These are phyloP conservation scores for Phytopythium boreale DNA, from an alignment of 352 stramenopile genomes.

Conservation along the genomic window DNA sequence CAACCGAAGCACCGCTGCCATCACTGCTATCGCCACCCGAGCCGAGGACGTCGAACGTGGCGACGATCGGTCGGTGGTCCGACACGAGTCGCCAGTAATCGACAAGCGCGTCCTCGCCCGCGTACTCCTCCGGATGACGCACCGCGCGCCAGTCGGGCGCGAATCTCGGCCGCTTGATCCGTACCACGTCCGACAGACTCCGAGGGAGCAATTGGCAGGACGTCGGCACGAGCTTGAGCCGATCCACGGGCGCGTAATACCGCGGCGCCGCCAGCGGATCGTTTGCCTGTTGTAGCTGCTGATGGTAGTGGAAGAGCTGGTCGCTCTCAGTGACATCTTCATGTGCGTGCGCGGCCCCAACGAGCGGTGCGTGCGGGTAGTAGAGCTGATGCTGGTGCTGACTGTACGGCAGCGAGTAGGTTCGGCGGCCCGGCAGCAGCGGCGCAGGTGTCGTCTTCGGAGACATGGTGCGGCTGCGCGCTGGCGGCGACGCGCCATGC, in stretches of 20 bases:
- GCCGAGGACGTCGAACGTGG: conserved; percentile 52
- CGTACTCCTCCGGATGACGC: conserved; percentile 33
- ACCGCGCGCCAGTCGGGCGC: conserved; percentile 64
- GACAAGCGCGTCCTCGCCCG: conserved; percentile 59
- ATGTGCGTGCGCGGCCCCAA: not conserved
- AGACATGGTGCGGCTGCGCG: conserved; percentile 6
- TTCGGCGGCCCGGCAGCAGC: not conserved
- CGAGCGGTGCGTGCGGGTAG: not conserved
- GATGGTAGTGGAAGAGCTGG: conserved; percentile 3
- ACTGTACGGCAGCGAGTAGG: conserved; percentile 1
- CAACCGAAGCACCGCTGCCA: not conserved
- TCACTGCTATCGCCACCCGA: not conserved
- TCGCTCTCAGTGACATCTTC: not conserved
- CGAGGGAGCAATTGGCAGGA: conserved; percentile 62
- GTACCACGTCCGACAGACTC: conserved; percentile 52
- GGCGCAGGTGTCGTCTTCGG: not conserved
- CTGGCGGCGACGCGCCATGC: conserved; percentile 9
- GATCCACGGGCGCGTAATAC: conserved; percentile 9
- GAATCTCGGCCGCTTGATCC: conserved; percentile 77
- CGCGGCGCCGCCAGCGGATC: not conserved
- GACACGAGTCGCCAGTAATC: conserved; percentile 86
- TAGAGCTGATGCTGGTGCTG: conserved; percentile 6
- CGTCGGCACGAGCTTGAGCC: conserved; percentile 52
- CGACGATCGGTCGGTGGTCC: conserved; percentile 67
- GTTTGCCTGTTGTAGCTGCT: conserved; percentile 1